phyloP scores from a whole-genome alignment of 2,329 filamentous ascomycete species.

The Aspergillus eucalypticola region DNA sequence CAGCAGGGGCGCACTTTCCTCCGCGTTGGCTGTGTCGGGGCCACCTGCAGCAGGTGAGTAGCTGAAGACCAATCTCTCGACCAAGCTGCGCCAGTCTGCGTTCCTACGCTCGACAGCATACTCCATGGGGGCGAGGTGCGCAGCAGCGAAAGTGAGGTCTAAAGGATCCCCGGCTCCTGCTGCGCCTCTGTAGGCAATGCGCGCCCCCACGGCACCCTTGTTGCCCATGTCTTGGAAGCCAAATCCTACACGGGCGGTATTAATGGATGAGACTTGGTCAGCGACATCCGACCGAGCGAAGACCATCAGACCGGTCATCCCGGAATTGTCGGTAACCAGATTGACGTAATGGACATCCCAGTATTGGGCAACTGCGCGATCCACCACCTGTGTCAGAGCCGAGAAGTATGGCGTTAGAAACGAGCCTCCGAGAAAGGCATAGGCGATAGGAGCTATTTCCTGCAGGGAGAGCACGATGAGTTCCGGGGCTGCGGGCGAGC shows the following conservation, averaged over 20 bases:
- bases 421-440: constrained; percentile 82
- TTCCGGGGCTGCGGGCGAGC: constrained; percentile 62
- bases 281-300: constrained; percentile 68
- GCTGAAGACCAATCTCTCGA: constrained; percentile 73
- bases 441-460: constrained; percentile 81
- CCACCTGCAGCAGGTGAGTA: constrained; percentile 31
- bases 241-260: constrained; percentile 80
- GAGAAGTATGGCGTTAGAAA: constrained; percentile 75
- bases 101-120: constrained; percentile 74
- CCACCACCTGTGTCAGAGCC: constrained; percentile 69
- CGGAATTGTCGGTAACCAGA: constrained; percentile 71
- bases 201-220: constrained; percentile 84
- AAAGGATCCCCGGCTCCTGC: constrained; percentile 49
- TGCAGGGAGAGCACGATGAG: constrained; percentile 72
- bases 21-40: constrained; percentile 38
- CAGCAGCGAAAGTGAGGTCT: constrained; percentile 80
- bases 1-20: constrained; percentile 37
- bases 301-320: constrained; percentile 86
- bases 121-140: constrained; percentile 89
- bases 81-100: constrained; percentile 83
- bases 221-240: constrained; percentile 89
- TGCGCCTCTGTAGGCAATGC: constrained; percentile 60
- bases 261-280: constrained; percentile 62
- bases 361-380: constrained; percentile 61
- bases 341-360: constrained; percentile 63